These are phyloP conservation scores for Zhuliangozyma parablackwelliae DNA, from an alignment of 1,139 yeast species.

Conservation along the genomic window DNA sequence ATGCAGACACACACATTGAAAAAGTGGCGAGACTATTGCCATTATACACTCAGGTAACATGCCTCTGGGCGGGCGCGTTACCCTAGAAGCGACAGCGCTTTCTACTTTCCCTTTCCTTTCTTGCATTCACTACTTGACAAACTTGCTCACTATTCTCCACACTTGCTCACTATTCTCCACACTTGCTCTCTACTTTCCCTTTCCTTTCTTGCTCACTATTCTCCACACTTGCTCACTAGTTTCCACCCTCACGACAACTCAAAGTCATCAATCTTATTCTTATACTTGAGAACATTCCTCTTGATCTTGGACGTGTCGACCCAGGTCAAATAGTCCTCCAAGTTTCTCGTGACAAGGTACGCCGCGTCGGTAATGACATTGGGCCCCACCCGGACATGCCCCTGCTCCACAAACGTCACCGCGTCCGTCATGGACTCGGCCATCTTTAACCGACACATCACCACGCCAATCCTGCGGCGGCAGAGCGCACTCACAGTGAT, in stretches of 20 bases:
- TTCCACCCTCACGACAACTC: conserved; percentile 53
- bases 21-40: too few relatives aligned
- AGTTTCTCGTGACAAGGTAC: conserved; percentile 79
- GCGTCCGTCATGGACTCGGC: conserved; percentile 88
- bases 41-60: too few relatives aligned
- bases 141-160: too few relatives aligned
- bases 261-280: conserved; percentile 79
- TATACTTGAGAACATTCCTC: conserved; percentile 81
- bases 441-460: conserved; percentile 94
- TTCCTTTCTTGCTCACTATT: too few relatives aligned
- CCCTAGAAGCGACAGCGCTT: too few relatives aligned
- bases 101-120: too few relatives aligned
- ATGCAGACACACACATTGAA: too few relatives aligned
- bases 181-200: conserved; percentile 1
- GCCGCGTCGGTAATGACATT: conserved; percentile 95
- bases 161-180: too few relatives aligned
- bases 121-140: too few relatives aligned
- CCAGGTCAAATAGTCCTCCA: conserved; percentile 98
- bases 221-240: too few relatives aligned
- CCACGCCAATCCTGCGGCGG: conserved; percentile 88
- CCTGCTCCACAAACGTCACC: conserved; percentile 88
- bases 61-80: too few relatives aligned
- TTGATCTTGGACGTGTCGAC: conserved; percentile 91
- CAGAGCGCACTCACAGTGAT: conserved; percentile 90
- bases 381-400: conserved; percentile 97